These are phyloP conservation scores for Acanthamoeba lenticulata DNA, from an alignment of 208 protist genomes.

Conservation along the genomic window DNA sequence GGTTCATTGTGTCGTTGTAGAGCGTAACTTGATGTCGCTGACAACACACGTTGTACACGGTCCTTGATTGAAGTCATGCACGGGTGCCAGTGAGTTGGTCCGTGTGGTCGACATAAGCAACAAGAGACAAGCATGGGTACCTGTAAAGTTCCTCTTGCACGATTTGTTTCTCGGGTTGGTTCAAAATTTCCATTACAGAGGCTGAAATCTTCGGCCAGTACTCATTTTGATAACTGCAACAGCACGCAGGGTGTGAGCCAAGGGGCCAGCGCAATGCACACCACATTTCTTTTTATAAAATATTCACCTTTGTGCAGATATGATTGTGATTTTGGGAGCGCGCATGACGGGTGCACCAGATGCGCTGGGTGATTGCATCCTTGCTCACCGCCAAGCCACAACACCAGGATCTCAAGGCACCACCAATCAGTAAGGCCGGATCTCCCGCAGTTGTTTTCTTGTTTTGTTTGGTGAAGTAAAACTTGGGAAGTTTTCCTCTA, in stretches of 20 bases:
- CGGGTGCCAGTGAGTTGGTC: background rate
- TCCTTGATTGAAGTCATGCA: background rate
- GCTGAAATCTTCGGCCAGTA: slow-evolving; percentile 49
- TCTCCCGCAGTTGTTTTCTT: background rate
- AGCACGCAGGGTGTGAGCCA: background rate
- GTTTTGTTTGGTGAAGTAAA: background rate
- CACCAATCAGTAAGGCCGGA: too few species aligned
- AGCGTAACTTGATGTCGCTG: background rate
- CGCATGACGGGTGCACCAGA: background rate
- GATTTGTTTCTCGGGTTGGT: background rate
- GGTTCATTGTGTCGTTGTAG: background rate
- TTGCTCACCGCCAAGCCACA: too few species aligned
- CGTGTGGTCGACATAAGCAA: background rate
- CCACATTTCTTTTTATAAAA: background rate
- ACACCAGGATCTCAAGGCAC: too few species aligned
- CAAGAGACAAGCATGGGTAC: background rate
- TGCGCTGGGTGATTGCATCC: too few species aligned
- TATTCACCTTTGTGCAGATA: background rate
- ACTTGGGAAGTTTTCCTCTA: background rate
- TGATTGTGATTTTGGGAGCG: background rate
- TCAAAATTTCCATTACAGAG: slow-evolving; percentile 13
- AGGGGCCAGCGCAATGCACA: background rate
- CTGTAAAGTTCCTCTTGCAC: slow-evolving; percentile 21
- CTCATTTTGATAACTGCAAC: slow-evolving; percentile 1
- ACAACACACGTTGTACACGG: slow-evolving; percentile 47